Evolutionary conservation across 1,284 basidiomycete genomes (phyloP), one percentile per base, ranked within the genome.

Genomic region (Trametes versicolor): DNA sequence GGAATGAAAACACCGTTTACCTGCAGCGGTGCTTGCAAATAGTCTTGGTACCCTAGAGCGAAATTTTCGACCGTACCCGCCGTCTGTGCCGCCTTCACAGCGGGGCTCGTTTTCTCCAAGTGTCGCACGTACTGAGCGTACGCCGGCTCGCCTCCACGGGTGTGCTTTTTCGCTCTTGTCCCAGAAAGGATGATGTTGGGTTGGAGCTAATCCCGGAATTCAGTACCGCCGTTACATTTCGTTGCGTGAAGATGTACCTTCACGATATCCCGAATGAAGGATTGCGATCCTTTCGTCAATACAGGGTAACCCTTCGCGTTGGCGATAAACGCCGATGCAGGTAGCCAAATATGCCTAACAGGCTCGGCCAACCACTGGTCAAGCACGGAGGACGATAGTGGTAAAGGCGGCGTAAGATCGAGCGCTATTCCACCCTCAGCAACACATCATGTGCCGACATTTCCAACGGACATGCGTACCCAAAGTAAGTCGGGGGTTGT

Each of bases 221-320:
- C 5, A 29, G 51, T 17, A 13, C n/a, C 6, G 25, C 48, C 7
- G 21, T 23, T 21, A n/a, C 17, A 43, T 51, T 9, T 29, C 1
- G 12, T 58, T 45, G 37, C 27, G 43, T n/a, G 45, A 39, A 36
- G 21, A 9, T 21, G 43, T 39, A 91, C 95, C 81, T 93, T 92
- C 85, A 96, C 92, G 79, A 93, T 90, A 68, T 94, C 90, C 65
- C 92, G 89, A 58, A 98, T 85, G 79, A 98, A 98, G 0, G 85
- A 85, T 73, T 98, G 97, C 5, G 93, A 92, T 17, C 90, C 90
- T 80, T 99, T 99, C 21, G 94, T 93, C 17, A 99, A 85, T 1
- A 99, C 98, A 0, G 98, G 98, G 76, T 98, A 99, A 4, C 96
- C 97, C 79, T 98, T 98, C 37, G 91, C 88, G 77, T 99, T 99